Base-by-base conservation (phyloP, 495 filamentous ascomycete genomes). In the Annulohypoxylon maeteangense region DNA sequence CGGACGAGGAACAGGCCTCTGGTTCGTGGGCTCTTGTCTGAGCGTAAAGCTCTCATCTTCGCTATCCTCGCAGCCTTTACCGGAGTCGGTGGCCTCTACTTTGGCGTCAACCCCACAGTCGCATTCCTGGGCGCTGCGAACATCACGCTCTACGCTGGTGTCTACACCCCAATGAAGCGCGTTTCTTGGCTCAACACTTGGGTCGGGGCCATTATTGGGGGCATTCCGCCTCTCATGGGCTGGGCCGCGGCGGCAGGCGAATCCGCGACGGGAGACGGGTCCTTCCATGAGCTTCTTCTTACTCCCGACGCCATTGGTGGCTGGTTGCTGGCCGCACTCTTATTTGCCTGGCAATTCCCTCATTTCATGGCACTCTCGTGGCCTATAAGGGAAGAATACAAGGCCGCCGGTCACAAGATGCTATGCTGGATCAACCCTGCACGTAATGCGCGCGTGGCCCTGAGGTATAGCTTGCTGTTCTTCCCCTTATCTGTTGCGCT, bases 311-410 rank as follows among this genome's bases (percentile, higher is more conserved):
- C 90, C 62, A 81, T 91, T 6, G 95, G 95, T 1, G 96, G 95
- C 1, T 99, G 95, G 95, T 78, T 98, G 6, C 82, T 97, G 0
- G 96, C 92, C 4, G 88, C 86, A 0, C 81, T 98, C 31, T 82
- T 99, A 6, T 96, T 97, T 65, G 92, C 93, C 1, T 99, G 95
- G 95, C 95, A 99, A 78, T 98, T 98, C 75, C 93, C 95, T 11
- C 95, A 99, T 77, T 99, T 99, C 83, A 98, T 97, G 83, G 90
- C 93, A 0, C 83, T 99, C 8, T 93, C 91, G 22, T 95, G 93
- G 86, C 81, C 87, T 8, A 95, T 98, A 62, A 85, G 92, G 7
- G 91, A 97, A 1, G 96, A 99, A 74, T 99, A 99, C 81, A 90
- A 88, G 70, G 83, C 84, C 6, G 95, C 94, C 0, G 95, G 95